Percentiles rank a stretch among this genome's conserved stretches.
Conservation (phyloP, 805 yeast genomes). For the Millerago galiae region DNA sequence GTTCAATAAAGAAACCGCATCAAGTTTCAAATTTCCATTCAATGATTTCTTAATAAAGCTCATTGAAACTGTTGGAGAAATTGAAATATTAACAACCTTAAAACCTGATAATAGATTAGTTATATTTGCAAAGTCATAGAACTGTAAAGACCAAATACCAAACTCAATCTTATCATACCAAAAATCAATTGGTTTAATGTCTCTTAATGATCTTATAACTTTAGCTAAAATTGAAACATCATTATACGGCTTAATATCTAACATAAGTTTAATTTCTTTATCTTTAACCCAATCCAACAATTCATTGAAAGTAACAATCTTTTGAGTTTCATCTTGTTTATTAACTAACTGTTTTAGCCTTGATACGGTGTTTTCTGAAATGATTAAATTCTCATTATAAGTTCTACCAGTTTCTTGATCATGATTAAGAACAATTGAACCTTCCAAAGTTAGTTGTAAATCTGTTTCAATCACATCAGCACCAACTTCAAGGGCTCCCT, state of each 20-base stretch:
- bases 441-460: slow-evolving; percentile 47
- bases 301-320: slow-evolving; percentile 37
- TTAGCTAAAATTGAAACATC: slow-evolving; percentile 36
- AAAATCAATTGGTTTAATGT: slow-evolving; percentile 33
- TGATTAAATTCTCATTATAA: slow-evolving; percentile 33
- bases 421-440: slow-evolving; percentile 48
- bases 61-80: slow-evolving; percentile 28
- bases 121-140: slow-evolving; percentile 35
- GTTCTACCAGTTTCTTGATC: slow-evolving; percentile 45
- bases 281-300: slow-evolving; percentile 32
- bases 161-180: slow-evolving; percentile 43
- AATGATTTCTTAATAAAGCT: slow-evolving; percentile 24
- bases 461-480: slow-evolving; percentile 43
- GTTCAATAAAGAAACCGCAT: slow-evolving; percentile 46
- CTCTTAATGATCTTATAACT: slow-evolving; percentile 30
- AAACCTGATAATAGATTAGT: slow-evolving; percentile 32
- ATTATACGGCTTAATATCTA: slow-evolving; percentile 46
- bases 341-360: slow-evolving; percentile 32
- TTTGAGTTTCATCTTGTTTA: slow-evolving; percentile 26
- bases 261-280: slow-evolving; percentile 30
- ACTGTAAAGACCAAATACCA: slow-evolving; percentile 48
- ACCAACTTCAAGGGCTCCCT: slow-evolving; percentile 41
- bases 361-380: slow-evolving; percentile 30
- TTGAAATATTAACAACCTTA: slow-evolving; percentile 29
- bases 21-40: slow-evolving; percentile 18